Conservation (phyloP, 2,329 filamentous ascomycete genomes). For the Cercospora brassicicola region DNA sequence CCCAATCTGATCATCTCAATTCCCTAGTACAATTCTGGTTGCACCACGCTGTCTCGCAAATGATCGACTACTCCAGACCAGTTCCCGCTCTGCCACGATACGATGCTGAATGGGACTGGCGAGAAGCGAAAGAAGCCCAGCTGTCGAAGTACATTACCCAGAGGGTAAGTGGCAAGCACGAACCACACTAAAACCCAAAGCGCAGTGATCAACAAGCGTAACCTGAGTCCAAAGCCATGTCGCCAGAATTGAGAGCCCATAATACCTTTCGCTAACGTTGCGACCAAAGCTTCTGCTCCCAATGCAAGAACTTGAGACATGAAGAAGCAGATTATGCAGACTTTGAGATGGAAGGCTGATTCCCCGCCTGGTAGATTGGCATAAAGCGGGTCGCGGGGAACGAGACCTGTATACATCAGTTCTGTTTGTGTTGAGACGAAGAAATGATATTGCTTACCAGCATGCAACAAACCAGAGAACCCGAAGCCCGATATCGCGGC, state of each 20-base stretch:
- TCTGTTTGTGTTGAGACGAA: background rate
- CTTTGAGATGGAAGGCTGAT: background rate
- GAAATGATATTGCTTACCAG: background rate
- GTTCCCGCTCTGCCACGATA: background rate
- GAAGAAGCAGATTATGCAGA: slow-evolving; percentile 5
- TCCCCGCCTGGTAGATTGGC: background rate
- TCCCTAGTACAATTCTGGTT: background rate
- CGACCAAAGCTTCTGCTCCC: background rate
- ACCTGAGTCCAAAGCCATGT: background rate
- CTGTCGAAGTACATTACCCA: background rate
- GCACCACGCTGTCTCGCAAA: background rate
- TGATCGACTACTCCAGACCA: background rate
- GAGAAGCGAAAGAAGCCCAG: slow-evolving; percentile 1
- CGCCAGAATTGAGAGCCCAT: background rate
- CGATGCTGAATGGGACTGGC: slow-evolving; percentile 2
- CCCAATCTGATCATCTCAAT: background rate
- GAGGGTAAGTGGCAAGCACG: background rate
- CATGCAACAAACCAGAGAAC: background rate
- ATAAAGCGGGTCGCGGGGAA: background rate
- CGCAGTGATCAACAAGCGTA: background rate
- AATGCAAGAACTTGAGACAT: background rate
- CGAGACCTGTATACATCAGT: background rate
- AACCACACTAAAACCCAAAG: background rate
- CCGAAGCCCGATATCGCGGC: background rate
- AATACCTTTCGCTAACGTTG: background rate